Evolutionary conservation across 805 yeast genomes (phyloP).

Genomic region (Yarrowia sp.): DNA sequence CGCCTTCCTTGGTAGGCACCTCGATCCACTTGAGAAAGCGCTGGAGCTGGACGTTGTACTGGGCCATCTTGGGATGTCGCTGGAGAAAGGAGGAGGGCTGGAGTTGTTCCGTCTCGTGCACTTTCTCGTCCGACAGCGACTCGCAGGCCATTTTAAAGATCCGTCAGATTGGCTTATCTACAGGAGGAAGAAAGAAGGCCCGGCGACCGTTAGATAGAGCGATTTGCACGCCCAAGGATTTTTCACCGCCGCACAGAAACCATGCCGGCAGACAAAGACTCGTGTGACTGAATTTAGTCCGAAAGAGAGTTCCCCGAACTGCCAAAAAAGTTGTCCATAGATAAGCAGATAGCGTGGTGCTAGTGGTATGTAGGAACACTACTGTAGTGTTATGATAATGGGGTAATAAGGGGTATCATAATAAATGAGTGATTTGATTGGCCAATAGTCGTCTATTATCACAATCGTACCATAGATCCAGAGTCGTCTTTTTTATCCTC

Average conservation of each 20-base stretch:
- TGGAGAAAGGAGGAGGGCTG: background rate
- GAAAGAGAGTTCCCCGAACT: too few species aligned
- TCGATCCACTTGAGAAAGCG: conserved; percentile 18
- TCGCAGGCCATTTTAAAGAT: too few species aligned
- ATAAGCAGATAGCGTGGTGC: background rate
- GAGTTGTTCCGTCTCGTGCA: background rate
- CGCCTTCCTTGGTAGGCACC: conserved; percentile 34
- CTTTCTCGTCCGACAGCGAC: background rate
- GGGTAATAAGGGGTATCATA: too few species aligned
- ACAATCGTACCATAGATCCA: too few species aligned
- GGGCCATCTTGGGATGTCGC: conserved; percentile 10
- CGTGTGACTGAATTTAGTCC: background rate
- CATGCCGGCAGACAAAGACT: background rate
- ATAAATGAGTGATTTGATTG: too few species aligned
- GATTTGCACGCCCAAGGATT: background rate
- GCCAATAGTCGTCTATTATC: too few species aligned
- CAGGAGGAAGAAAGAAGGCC: background rate
- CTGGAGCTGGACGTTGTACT: conserved; percentile 1
- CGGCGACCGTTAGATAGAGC: background rate
- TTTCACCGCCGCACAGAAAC: background rate
- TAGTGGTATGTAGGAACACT: background rate
- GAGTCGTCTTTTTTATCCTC: background rate
- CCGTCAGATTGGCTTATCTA: conserved; percentile 6
- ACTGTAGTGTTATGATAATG: too few species aligned
- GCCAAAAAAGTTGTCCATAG: background rate